phyloP scores from a whole-genome alignment of 2,329 filamentous ascomycete genomes.

The Endoconidiophora polonica region DNA sequence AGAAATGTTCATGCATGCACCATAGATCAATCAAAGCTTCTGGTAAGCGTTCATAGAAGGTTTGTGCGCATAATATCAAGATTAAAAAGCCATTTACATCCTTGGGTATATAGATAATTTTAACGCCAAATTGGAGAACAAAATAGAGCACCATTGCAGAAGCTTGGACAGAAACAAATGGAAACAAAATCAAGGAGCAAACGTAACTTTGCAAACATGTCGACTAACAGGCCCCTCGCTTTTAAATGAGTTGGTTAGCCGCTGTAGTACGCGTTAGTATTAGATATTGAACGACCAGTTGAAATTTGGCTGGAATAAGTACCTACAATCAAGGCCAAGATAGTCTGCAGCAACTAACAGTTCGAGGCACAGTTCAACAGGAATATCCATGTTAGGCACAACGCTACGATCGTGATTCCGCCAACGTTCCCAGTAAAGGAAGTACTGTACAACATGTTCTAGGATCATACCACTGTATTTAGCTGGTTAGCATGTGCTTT shows the following conservation, averaged over 20 bases:
- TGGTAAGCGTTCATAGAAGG: too few species aligned
- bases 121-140: too few species aligned
- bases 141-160: too few species aligned
- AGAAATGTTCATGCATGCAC: neutral
- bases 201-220: too few species aligned
- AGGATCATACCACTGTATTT: slow-evolving; percentile 48
- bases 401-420: slow-evolving; percentile 53
- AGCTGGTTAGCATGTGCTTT: slow-evolving; percentile 1
- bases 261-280: neutral
- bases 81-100: too few species aligned
- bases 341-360: slow-evolving; percentile 64
- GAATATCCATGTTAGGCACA: slow-evolving; percentile 67
- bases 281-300: neutral
- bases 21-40: too few species aligned
- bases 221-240: too few species aligned
- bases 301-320: neutral
- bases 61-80: too few species aligned
- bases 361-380: slow-evolving; percentile 62
- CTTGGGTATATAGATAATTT: too few species aligned
- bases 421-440: slow-evolving; percentile 74
- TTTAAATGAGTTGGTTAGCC: neutral
- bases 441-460: slow-evolving; percentile 69
- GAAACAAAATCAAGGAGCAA: too few species aligned
- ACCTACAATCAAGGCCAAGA: slow-evolving; percentile 40
- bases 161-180: too few species aligned